Base-by-base conservation (phyloP, 768 basidiomycete genomes). In the Tylopilus subfusipes region DNA sequence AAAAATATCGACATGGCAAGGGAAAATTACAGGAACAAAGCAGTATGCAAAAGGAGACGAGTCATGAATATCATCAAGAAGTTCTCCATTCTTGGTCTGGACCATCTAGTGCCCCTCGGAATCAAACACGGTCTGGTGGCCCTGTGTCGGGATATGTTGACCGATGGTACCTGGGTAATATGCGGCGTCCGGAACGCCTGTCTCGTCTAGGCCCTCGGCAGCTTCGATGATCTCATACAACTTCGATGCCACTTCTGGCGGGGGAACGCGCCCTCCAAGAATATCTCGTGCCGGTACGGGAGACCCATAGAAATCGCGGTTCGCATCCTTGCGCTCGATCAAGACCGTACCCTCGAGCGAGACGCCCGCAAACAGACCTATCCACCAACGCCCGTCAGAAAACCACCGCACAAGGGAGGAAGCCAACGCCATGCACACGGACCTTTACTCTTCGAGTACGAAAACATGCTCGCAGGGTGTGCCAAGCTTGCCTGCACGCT, bases 221-320 rank as follows among this genome's bases (percentile, higher is more conserved):
- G 92, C 89, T 73, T 98, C 96, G 61, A 99, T 96, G 65, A 98
- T 87, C 68, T 98, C 96, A 72, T 98, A 98, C 59, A 98, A 69
- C 59, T 80, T 80, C 30, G 89, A 90, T 1, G 94, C 94, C 53
- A 96, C 92, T 73, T 98, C 96, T 0, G 97, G 96, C n/a, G 96
- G 91, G 5, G 96, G 97, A 2, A 98, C 95, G 19, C 87, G 86
- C 34, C 96, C 96, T 48, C 89, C 83, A 25, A 99, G 83, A 63
- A 99, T 95, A 65, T 96, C 94, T 54, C 81, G 79, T 0, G 93
- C 92, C 7, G 94, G 89, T 5, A 98, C 83, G 2, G 85, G 77
- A 3, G 93, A 93, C 4, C 96, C 96, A 62, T 98, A 98, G 75
- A 98, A 99, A 24, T 94, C 93, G 47, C 88, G 84, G 69, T 98